Conservation (phyloP, 2,329 filamentous ascomycete genomes). For the Onygenales sp. region DNA sequence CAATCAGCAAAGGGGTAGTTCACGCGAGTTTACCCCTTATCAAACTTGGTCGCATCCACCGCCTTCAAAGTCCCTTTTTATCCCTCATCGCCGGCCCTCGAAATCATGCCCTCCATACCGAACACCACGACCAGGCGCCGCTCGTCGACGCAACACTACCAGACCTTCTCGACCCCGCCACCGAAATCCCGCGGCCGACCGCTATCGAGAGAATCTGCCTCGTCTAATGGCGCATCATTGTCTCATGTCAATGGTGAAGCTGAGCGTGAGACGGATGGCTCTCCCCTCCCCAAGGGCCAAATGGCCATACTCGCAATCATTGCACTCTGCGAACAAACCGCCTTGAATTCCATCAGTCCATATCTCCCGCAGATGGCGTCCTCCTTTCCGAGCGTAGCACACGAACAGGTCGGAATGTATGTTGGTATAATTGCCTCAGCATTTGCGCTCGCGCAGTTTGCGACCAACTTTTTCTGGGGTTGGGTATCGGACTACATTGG, state of each 20-base stretch:
- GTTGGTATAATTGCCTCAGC: slow-evolving; percentile 83
- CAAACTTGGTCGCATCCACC: not conserved
- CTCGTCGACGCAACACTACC: slow-evolving; percentile 38
- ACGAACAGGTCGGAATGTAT: slow-evolving; percentile 67
- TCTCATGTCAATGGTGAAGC: slow-evolving; percentile 18
- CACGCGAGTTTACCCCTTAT: not conserved
- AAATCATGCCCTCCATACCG: not conserved
- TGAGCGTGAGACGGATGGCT: slow-evolving; percentile 28
- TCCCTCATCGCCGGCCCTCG: not conserved
- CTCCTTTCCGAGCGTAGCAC: slow-evolving; percentile 70
- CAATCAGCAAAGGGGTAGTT: not conserved
- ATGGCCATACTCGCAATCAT: slow-evolving; percentile 78
- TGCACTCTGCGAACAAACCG: slow-evolving; percentile 87
- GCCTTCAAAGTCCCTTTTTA: too few relatives aligned
- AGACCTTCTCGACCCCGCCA: slow-evolving; percentile 39
- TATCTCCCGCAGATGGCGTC: slow-evolving; percentile 91
- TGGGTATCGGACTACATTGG: slow-evolving; percentile 72
- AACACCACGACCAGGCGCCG: slow-evolving; percentile 16
- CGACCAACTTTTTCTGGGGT: slow-evolving; percentile 87
- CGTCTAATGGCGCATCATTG: slow-evolving; percentile 24
- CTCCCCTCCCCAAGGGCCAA: slow-evolving; percentile 73
- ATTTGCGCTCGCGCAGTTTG: slow-evolving; percentile 86
- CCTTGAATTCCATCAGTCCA: slow-evolving; percentile 89
- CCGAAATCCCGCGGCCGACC: slow-evolving; percentile 38
- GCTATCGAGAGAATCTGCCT: slow-evolving; percentile 32